phyloP scores from a whole-genome alignment of 208 protist species.

The Acanthamoeba royreba region DNA sequence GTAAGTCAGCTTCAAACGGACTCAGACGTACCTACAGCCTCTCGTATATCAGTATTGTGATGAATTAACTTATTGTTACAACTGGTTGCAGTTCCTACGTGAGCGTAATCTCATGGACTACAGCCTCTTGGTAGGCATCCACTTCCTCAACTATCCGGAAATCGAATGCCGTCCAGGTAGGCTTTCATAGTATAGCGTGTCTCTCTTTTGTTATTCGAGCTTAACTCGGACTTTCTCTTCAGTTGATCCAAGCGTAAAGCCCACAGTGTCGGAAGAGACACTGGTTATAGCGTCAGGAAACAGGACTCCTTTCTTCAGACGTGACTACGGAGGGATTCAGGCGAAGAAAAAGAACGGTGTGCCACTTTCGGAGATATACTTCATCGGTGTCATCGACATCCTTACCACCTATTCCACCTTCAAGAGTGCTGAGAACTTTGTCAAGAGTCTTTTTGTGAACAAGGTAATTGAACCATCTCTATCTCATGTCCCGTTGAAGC shows the following conservation, averaged over 20 bases:
- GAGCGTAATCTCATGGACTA: slow-evolving; percentile 22
- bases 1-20: neutral
- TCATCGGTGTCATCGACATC: neutral
- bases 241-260: neutral
- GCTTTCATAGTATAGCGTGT: too few relatives aligned
- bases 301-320: neutral
- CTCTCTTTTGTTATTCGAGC: too few relatives aligned
- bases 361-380: neutral
- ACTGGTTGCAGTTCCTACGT: neutral
- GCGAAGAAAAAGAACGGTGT: neutral
- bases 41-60: too few relatives aligned
- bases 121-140: slow-evolving; percentile 38
- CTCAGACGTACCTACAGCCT: neutral
- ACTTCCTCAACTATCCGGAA: neutral
- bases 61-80: neutral
- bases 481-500: too few relatives aligned
- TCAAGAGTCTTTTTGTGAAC: neutral
- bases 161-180: neutral
- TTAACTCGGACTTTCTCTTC: too few relatives aligned
- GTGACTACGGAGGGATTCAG: neutral
- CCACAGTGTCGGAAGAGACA: neutral
- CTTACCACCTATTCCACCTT: neutral
- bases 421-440: neutral
- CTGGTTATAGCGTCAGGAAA: neutral
- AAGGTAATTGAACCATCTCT: too few relatives aligned